Conservation (phyloP, 2,329 filamentous ascomycete species). For the Saccharata proteae region DNA sequence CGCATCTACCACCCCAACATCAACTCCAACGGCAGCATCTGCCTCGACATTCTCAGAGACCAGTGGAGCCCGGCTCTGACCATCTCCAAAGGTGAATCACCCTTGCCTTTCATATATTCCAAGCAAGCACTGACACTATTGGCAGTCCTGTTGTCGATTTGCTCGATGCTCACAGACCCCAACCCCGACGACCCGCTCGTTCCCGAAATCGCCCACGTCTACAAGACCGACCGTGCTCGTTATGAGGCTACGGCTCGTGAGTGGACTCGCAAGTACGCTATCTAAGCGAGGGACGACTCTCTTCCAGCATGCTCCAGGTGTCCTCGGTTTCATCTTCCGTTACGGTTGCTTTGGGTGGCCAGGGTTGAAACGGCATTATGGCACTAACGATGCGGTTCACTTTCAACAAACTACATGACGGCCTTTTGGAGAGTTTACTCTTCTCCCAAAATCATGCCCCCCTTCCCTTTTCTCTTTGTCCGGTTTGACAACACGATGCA, state of each 20-base stretch:
- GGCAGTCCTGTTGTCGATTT: constrained; percentile 90
- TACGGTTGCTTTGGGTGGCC: constrained; percentile 9
- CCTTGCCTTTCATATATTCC: too few species aligned
- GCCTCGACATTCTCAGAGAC: constrained; percentile 93
- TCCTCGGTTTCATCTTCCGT: constrained; percentile 7
- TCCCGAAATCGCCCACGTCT: constrained; percentile 97
- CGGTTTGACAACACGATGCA: constrained; percentile 16
- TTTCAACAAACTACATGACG: constrained; percentile 7
- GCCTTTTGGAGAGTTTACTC: constrained; percentile 2
- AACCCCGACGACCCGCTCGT: constrained; percentile 98
- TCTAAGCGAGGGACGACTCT: constrained; percentile 54
- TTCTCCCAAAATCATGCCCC: constrained; percentile 16
- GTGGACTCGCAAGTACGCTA: constrained; percentile 99
- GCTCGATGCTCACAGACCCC: constrained; percentile 98
- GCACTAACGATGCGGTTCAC: constrained; percentile 8
- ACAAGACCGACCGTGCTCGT: constrained; percentile 94
- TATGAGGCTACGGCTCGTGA: constrained; percentile 96
- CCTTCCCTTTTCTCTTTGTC: constrained; percentile 9
- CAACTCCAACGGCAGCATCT: constrained; percentile 99
- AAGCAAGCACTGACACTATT: constrained; percentile 16
- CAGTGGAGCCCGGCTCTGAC: constrained; percentile 98
- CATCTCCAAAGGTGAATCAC: constrained; percentile 78
- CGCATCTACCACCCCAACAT: constrained; percentile 99
- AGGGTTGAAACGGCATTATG: constrained; percentile 8
- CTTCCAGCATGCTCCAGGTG: constrained; percentile 9